Conservation (phyloP, 306 rosid genomes). For the Dryas drummondii region DNA sequence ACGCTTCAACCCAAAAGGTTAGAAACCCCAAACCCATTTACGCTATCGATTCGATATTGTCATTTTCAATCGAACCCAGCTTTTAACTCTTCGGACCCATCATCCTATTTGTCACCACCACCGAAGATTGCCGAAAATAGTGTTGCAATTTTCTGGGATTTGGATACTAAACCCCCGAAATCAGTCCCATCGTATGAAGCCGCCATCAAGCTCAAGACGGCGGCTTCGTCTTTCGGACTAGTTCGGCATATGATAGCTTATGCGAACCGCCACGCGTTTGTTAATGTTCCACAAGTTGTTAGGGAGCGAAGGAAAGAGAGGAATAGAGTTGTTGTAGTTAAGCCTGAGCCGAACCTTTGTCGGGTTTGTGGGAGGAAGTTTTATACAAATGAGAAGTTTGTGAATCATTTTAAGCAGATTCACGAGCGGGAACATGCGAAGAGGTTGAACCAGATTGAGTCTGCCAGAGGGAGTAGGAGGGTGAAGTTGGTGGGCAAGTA, state of each 20-base stretch:
- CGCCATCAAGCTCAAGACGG: slow-evolving; percentile 62
- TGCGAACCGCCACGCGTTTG: slow-evolving; percentile 55
- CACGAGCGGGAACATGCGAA: slow-evolving; percentile 70
- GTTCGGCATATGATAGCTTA: slow-evolving; percentile 70
- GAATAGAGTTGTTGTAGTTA: slow-evolving; percentile 57
- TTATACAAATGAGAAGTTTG: slow-evolving; percentile 59
- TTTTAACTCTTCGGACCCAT: slow-evolving; percentile 13
- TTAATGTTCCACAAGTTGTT: slow-evolving; percentile 50
- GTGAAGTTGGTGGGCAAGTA: slow-evolving; percentile 76
- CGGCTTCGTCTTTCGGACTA: slow-evolving; percentile 65
- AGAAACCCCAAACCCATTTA: slow-evolving; percentile 1
- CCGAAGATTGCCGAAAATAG: slow-evolving; percentile 30
- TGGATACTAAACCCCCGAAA: slow-evolving; percentile 78
- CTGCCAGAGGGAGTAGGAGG: slow-evolving; percentile 65
- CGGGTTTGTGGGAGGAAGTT: slow-evolving; percentile 79
- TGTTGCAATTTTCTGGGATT: slow-evolving; percentile 87
- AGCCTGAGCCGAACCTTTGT: slow-evolving; percentile 56
- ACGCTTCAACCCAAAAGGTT: slow-evolving; percentile 12
- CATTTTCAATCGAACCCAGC: slow-evolving; percentile 30
- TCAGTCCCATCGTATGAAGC: slow-evolving; percentile 64
- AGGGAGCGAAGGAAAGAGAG: slow-evolving; percentile 52
- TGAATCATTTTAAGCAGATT: slow-evolving; percentile 73
- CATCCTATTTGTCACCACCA: slow-evolving; percentile 12
- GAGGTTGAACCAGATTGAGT: slow-evolving; percentile 70
- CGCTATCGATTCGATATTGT: slow-evolving; percentile 21